phyloP scores from a whole-genome alignment of 106 monocot genomes.

The Posidonia australis region DNA sequence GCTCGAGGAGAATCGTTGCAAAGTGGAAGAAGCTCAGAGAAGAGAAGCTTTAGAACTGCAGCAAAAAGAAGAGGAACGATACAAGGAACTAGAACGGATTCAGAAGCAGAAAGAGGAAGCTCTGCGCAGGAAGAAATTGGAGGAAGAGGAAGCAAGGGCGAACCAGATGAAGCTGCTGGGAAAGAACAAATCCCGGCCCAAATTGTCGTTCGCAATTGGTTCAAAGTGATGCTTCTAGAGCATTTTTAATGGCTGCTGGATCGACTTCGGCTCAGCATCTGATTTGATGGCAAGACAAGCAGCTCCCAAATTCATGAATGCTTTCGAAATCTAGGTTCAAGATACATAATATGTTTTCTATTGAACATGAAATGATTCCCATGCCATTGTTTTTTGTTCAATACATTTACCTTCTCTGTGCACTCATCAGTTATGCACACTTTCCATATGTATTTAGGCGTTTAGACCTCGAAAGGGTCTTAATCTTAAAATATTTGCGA shows the following conservation, averaged over 20 bases:
- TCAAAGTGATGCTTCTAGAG: slow-evolving; percentile 28
- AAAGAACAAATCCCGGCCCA: slow-evolving; percentile 90
- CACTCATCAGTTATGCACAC: too few relatives aligned
- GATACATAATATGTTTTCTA: too few relatives aligned
- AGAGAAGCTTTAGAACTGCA: slow-evolving; percentile 82
- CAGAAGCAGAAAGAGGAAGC: slow-evolving; percentile 93
- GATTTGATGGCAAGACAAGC: too few relatives aligned
- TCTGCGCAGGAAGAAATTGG: slow-evolving; percentile 73
- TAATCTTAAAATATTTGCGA: too few relatives aligned
- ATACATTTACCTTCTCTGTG: too few relatives aligned
- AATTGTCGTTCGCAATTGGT: slow-evolving; percentile 74
- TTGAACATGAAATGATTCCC: too few relatives aligned
- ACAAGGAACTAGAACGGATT: slow-evolving; percentile 67
- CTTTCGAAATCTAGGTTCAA: too few relatives aligned
- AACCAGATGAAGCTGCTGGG: slow-evolving; percentile 92
- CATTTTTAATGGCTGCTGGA: background rate
- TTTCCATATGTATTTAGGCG: too few relatives aligned
- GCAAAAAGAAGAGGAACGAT: slow-evolving; percentile 81
- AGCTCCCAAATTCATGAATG: too few relatives aligned
- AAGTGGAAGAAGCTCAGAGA: slow-evolving; percentile 77
- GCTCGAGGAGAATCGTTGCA: slow-evolving; percentile 81
- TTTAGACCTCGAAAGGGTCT: too few relatives aligned
- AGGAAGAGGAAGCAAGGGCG: slow-evolving; percentile 73
- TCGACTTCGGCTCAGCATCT: too few relatives aligned
- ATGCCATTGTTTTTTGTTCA: too few relatives aligned